These are phyloP conservation scores for Helianthus tuberosus DNA, from an alignment of 129 eudicot species.

Conservation along the genomic window DNA sequence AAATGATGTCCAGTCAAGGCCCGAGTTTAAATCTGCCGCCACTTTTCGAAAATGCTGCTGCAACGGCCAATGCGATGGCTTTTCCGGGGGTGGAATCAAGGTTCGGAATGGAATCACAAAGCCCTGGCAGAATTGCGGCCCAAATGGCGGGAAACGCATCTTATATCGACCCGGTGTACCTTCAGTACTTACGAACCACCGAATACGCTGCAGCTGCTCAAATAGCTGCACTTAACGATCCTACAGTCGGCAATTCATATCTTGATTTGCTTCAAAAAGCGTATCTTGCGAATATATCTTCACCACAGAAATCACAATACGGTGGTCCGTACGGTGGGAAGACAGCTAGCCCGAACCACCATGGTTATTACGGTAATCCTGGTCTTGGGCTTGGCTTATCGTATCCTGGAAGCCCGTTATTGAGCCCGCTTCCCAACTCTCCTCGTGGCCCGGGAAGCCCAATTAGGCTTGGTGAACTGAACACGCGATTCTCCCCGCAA, in stretches of 20 bases:
- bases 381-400: constrained; percentile 84
- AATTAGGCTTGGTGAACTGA: constrained; percentile 72
- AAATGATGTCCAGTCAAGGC: constrained; percentile 65
- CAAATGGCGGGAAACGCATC: constrained; percentile 59
- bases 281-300: constrained; percentile 60
- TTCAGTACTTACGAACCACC: constrained; percentile 74
- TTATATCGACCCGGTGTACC: constrained; percentile 70
- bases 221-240: constrained; percentile 65
- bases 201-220: constrained; percentile 88
- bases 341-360: constrained; percentile 58
- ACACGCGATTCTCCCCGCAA: constrained; percentile 60
- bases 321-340: constrained; percentile 58
- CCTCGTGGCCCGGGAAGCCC: constrained; percentile 91
- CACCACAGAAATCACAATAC: constrained; percentile 85
- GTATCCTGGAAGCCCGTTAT: constrained; percentile 89
- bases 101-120: constrained; percentile 59
- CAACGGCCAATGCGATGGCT: constrained; percentile 79
- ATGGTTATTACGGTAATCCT: constrained; percentile 85
- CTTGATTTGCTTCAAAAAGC: constrained; percentile 86
- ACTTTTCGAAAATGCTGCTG: constrained; percentile 86
- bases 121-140: constrained; percentile 49
- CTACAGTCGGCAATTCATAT: constrained; percentile 59
- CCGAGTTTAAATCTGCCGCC: constrained; percentile 77
- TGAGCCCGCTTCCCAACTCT: constrained; percentile 76
- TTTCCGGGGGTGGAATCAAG: constrained; percentile 82